Percentiles rank a stretch among this genome's conserved stretches.
Evolutionary conservation across 2,329 filamentous ascomycete species (phyloP).

Genomic region (Exophiala phaeomuriformis): DNA sequence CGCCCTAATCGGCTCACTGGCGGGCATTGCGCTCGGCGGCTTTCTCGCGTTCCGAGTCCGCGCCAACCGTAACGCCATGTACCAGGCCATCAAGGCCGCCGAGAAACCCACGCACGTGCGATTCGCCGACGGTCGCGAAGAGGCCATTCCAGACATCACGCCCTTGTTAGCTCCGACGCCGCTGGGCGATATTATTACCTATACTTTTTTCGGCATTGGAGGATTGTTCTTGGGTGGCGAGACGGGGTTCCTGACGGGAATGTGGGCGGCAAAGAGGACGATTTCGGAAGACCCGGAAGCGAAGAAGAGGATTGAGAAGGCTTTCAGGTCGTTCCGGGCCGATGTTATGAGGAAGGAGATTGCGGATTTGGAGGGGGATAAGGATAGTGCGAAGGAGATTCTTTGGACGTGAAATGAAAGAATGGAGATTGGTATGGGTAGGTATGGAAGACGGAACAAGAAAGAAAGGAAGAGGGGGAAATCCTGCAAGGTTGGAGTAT

Average conservation of each 20-base stretch:
- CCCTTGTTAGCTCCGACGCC: slow-evolving; percentile 50
- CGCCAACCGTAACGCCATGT: slow-evolving; percentile 50
- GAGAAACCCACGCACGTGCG: slow-evolving; percentile 56
- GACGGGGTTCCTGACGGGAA: slow-evolving; percentile 51
- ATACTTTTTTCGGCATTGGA: slow-evolving; percentile 55
- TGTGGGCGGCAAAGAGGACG: slow-evolving; percentile 46
- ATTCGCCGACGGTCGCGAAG: slow-evolving; percentile 55
- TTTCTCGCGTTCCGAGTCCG: slow-evolving; percentile 53
- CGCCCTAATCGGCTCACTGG: slow-evolving; percentile 51
- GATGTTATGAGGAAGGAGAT: slow-evolving; percentile 58
- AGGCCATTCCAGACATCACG: slow-evolving; percentile 56
- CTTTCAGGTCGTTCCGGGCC: slow-evolving; percentile 55
- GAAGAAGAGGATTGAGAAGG: slow-evolving; percentile 52
- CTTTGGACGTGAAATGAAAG: slow-evolving; percentile 7
- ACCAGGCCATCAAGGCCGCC: slow-evolving; percentile 53
- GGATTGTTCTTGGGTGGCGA: slow-evolving; percentile 60
- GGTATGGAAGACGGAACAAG: background rate
- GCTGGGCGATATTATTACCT: slow-evolving; percentile 55
- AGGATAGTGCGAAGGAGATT: slow-evolving; percentile 8
- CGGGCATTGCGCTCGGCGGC: slow-evolving; percentile 54
- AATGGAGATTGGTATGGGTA: background rate
- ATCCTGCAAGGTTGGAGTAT: too few relatives aligned
- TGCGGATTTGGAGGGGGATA: slow-evolving; percentile 45
- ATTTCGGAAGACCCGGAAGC: slow-evolving; percentile 50
- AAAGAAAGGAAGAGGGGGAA: too few relatives aligned